A percentile compares a stretch with the other conserved stretches of the same genome.
These are phyloP conservation scores for Nicotiana attenuata DNA, from an alignment of 257 asterid genomes.

Conservation along the genomic window DNA sequence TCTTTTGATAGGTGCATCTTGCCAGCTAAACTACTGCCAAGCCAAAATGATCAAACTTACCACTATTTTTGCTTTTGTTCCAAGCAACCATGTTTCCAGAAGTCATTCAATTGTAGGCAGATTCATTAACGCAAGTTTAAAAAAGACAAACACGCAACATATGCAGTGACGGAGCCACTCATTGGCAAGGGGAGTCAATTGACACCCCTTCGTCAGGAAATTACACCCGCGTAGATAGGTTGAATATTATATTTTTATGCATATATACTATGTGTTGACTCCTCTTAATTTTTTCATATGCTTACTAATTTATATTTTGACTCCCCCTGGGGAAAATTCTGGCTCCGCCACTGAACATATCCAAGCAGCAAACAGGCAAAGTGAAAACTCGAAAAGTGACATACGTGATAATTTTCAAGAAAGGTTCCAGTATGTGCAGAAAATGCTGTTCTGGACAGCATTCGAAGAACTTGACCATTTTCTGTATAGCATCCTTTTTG, in stretches of 20 bases:
- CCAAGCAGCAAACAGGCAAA: not conserved
- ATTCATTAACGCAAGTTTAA: not conserved
- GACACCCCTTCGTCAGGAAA: too few species aligned
- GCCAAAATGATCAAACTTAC: not conserved
- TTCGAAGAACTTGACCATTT: slow-evolving; percentile 86
- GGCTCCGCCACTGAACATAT: not conserved
- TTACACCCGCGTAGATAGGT: too few species aligned
- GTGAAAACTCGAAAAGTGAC: slow-evolving; percentile 20
- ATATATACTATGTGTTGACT: too few species aligned
- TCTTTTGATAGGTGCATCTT: not conserved
- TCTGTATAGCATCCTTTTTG: slow-evolving; percentile 83
- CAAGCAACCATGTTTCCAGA: not conserved
- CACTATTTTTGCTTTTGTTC: not conserved
- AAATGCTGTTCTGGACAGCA: slow-evolving; percentile 92
- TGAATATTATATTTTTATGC: too few species aligned
- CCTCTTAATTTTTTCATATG: too few species aligned
- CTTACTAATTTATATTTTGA: too few species aligned
- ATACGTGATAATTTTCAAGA: slow-evolving; percentile 95
- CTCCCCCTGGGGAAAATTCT: too few species aligned
- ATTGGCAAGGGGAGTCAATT: too few species aligned
- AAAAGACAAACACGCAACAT: not conserved
- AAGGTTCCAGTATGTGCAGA: slow-evolving; percentile 93
- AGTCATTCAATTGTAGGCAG: not conserved
- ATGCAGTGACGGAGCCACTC: not conserved
- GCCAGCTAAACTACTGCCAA: slow-evolving; percentile 2